Evolutionary conservation across 495 filamentous ascomycete species (phyloP).

Genomic region (Penicillium diatomitis): DNA sequence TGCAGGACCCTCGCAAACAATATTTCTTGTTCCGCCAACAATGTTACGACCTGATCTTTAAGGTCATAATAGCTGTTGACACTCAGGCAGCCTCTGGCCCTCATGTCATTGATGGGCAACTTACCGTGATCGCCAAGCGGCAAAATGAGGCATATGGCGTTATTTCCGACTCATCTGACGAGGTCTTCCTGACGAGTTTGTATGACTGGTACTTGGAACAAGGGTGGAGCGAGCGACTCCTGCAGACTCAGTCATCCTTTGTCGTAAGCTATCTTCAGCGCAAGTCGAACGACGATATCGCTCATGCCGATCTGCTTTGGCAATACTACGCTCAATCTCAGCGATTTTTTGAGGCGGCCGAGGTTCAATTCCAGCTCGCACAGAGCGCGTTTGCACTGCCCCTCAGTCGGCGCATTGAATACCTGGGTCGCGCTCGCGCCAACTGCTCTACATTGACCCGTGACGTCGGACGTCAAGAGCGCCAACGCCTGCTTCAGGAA

Average conservation of each 20-base stretch:
- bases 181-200: constrained; percentile 86
- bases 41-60: constrained; percentile 77
- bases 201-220: constrained; percentile 94
- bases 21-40: constrained; percentile 60
- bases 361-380: constrained; percentile 75
- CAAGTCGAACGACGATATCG: constrained; percentile 54
- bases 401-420: constrained; percentile 74
- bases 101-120: constrained; percentile 66
- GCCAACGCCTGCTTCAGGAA: constrained; percentile 70
- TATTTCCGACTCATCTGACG: constrained; percentile 75
- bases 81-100: constrained; percentile 52
- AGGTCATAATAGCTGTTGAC: constrained; percentile 69
- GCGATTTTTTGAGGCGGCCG: constrained; percentile 73
- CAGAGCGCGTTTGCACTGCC: constrained; percentile 66
- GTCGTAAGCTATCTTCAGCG: constrained; percentile 80
- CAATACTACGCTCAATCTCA: constrained; percentile 73
- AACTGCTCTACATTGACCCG: constrained; percentile 70
- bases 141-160: constrained; percentile 79
- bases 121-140: constrained; percentile 63
- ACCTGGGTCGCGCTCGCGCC: constrained; percentile 77
- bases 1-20: constrained; percentile 55
- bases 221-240: constrained; percentile 71
- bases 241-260: constrained; percentile 71
- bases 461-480: constrained; percentile 62
- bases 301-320: constrained; percentile 88